Percentiles rank a stretch among this genome's conserved stretches.
These are phyloP conservation scores for Cotoneaster glaucophyllus DNA, from an alignment of 306 rosid species.

Conservation along the genomic window DNA sequence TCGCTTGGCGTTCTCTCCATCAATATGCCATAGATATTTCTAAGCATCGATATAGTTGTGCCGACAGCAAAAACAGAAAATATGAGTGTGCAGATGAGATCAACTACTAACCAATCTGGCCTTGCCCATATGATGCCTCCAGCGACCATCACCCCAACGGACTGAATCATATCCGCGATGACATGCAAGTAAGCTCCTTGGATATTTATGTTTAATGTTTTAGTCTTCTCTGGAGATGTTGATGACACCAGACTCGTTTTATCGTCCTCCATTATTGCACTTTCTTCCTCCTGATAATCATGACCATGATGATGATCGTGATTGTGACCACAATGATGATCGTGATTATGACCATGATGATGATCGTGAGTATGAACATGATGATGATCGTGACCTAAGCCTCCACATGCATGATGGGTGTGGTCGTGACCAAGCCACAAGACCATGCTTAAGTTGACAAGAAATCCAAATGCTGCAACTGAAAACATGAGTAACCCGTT, in stretches of 20 bases:
- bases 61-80: conserved; percentile 65
- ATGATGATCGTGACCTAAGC: neutral
- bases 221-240: conserved; percentile 20
- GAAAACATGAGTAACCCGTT: conserved; percentile 78
- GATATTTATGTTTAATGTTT: conserved; percentile 53
- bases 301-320: conserved; percentile 19
- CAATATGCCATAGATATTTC: conserved; percentile 52
- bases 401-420: conserved; percentile 15
- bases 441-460: conserved; percentile 70
- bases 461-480: conserved; percentile 76
- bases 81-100: conserved; percentile 64
- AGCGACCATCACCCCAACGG: conserved; percentile 87
- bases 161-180: conserved; percentile 83
- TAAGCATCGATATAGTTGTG: conserved; percentile 66
- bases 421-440: conserved; percentile 71
- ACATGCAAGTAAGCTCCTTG: conserved; percentile 96
- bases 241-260: conserved; percentile 38
- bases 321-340: conserved; percentile 22
- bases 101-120: conserved; percentile 71
- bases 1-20: conserved; percentile 68
- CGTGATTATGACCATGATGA: conserved; percentile 3
- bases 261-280: conserved; percentile 38
- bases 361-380: conserved; percentile 7
- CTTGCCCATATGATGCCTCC: conserved; percentile 73
- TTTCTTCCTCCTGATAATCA: conserved; percentile 30